Evolutionary conservation across 345 rosid species (phyloP), one percentile per base, ranked within the genome.

Genomic region (Melaleuca quinquenervia): DNA sequence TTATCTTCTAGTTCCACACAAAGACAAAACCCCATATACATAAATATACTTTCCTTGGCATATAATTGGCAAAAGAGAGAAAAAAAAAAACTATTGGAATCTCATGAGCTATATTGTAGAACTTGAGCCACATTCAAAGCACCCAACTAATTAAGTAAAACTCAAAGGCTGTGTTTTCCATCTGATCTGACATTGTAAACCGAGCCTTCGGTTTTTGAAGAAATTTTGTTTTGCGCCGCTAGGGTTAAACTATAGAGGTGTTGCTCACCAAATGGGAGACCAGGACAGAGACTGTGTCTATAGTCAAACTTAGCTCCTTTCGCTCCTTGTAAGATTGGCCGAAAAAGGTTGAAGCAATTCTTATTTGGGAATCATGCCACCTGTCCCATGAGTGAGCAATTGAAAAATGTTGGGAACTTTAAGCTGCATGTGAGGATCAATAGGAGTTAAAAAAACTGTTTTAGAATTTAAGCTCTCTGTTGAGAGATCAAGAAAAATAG

Each of bases 221-320:
- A 78, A 85, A 86, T 85, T 89, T 85, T 80, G 51, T 84, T 75
- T 84, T 27, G 88, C 83, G 49, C 50, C 58, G 62, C 60, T 86
- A 82, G 60, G 86, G 84, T 52, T 80, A 78, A 48, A 91, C 78
- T 85, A 86, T 89, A 87, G 90, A 88, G 89, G 86, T 24, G 84
- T 4, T 93, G 95, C 89, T 58, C n/a, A 29, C 90, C 55, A 85
- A 85, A 90, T 76, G 62, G 91, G 92, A 88, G 93, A 93, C 95
- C 92, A 84, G 83, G 50, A 41, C 75, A 88, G 88, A 60, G 89
- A 84, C 90, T 87, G 22, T 75, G 52, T 88, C 26, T 86, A 82
- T 82, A 56, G 52, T 82, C 83, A 78, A 82, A 87, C 84, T 89
- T 60, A 55, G 64, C 56, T 87, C 86, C 84, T 32, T 55, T 22